Percentiles rank a stretch among this genome's conserved stretches.
Evolutionary conservation across 1,284 basidiomycete genomes (phyloP).

Genomic region (Volvariella volvacea): DNA sequence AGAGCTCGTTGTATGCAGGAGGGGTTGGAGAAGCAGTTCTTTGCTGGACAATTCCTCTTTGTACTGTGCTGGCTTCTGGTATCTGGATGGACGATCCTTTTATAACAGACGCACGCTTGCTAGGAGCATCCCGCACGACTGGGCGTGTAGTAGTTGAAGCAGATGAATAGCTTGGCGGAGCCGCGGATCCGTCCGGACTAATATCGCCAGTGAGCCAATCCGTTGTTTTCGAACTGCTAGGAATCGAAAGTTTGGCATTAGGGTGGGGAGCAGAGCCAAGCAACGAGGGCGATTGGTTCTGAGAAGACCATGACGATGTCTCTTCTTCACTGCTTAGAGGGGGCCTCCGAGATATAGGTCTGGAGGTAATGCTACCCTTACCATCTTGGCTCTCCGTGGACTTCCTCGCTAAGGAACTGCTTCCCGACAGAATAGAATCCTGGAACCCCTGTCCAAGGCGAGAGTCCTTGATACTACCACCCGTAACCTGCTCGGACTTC

Average conservation of each 20-base stretch:
- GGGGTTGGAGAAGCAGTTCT: not conserved
- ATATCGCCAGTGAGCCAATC: constrained; percentile 70
- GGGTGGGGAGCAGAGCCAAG: constrained; percentile 5
- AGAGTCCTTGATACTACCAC: too few relatives aligned
- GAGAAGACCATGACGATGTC: constrained; percentile 5
- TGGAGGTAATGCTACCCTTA: too few relatives aligned
- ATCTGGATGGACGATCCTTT: constrained; percentile 41
- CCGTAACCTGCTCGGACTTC: not conserved
- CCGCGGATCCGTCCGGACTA: too few relatives aligned
- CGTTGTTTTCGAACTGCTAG: constrained; percentile 13
- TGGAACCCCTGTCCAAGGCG: too few relatives aligned
- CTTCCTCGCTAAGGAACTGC: too few relatives aligned
- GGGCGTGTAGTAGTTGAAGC: constrained; percentile 27
- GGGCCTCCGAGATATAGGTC: too few relatives aligned
- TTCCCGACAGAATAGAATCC: too few relatives aligned
- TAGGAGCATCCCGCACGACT: constrained; percentile 58
- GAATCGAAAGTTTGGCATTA: constrained; percentile 5
- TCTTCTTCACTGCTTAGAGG: too few relatives aligned
- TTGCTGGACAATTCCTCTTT: not conserved
- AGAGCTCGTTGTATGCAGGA: constrained; percentile 14
- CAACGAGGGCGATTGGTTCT: not conserved
- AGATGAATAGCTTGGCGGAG: constrained; percentile 8
- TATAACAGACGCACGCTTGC: constrained; percentile 63
- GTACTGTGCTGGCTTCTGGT: constrained; percentile 31
- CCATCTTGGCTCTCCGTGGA: too few relatives aligned